Conservation (phyloP, 1,284 basidiomycete genomes). For the Trametes hirsuta region DNA sequence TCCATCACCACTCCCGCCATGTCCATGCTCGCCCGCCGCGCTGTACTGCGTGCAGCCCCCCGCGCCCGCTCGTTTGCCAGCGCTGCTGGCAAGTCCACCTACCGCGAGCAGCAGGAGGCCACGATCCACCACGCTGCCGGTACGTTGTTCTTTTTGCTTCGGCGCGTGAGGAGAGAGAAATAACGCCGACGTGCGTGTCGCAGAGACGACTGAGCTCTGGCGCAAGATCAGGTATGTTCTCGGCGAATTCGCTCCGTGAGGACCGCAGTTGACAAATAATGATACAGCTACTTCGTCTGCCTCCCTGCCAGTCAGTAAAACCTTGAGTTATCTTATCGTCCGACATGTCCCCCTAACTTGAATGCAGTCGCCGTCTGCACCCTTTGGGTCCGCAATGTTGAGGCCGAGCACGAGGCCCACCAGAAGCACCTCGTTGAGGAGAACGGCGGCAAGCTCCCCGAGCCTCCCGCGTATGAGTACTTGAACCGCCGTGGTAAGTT, state of each 20-base stretch:
- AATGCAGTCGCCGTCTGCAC: slow-evolving; percentile 60
- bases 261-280: not conserved
- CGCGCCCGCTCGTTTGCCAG: slow-evolving; percentile 45
- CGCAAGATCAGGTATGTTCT: slow-evolving; percentile 76
- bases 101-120: slow-evolving; percentile 58
- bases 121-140: slow-evolving; percentile 71
- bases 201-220: slow-evolving; percentile 81
- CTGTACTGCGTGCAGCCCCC: slow-evolving; percentile 45
- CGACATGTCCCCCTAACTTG: slow-evolving; percentile 10
- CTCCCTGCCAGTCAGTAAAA: slow-evolving; percentile 65
- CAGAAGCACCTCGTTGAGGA: slow-evolving; percentile 72
- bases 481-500: slow-evolving; percentile 63
- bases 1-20: slow-evolving; percentile 40
- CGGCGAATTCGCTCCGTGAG: not conserved
- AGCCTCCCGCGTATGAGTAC: slow-evolving; percentile 74
- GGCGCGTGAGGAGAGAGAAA: slow-evolving; percentile 8
- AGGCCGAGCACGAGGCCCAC: slow-evolving; percentile 76
- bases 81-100: slow-evolving; percentile 46
- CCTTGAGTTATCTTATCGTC: slow-evolving; percentile 2
- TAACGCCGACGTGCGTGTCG: not conserved
- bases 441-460: slow-evolving; percentile 75
- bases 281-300: slow-evolving; percentile 71
- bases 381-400: slow-evolving; percentile 77
- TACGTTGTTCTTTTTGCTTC: slow-evolving; percentile 33
- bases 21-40: slow-evolving; percentile 60